These are phyloP conservation scores for Diplodia sapinea DNA, from an alignment of 2,329 filamentous ascomycete species.

Conservation along the genomic window DNA sequence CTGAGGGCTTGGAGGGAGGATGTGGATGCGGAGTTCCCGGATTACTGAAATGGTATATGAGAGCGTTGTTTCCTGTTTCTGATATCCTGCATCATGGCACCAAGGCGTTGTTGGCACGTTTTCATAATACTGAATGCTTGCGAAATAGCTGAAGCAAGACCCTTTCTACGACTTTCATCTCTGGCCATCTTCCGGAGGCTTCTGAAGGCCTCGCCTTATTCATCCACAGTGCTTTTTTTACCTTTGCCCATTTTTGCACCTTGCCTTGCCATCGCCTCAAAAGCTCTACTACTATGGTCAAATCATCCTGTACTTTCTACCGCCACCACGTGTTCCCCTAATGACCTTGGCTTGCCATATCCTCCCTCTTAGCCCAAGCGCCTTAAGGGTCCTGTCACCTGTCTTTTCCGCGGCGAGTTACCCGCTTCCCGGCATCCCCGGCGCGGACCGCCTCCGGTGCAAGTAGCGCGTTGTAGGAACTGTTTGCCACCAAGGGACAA, in stretches of 20 bases:
- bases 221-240: background rate
- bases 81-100: background rate
- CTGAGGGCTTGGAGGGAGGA: conserved; percentile 73
- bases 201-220: background rate
- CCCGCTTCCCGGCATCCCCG: conserved; percentile 17
- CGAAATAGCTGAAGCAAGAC: background rate
- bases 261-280: conserved; percentile 1
- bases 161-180: background rate
- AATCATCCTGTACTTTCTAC: background rate
- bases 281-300: too few species aligned
- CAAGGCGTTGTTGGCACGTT: background rate
- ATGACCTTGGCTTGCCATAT: background rate
- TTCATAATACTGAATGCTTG: background rate
- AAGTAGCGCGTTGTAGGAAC: background rate
- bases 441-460: conserved; percentile 5
- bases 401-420: background rate
- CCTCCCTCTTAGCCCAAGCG: background rate
- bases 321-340: background rate
- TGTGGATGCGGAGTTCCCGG: conserved; percentile 66
- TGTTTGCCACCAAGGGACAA: conserved; percentile 2
- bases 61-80: background rate
- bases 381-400: background rate
- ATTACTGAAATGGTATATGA: conserved; percentile 54
- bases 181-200: too few species aligned
- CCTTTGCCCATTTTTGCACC: background rate